Evolutionary conservation across 2,329 filamentous ascomycete genomes (phyloP), one percentile per base, ranked within the genome.

Genomic region (Aspergillus vadensis): DNA sequence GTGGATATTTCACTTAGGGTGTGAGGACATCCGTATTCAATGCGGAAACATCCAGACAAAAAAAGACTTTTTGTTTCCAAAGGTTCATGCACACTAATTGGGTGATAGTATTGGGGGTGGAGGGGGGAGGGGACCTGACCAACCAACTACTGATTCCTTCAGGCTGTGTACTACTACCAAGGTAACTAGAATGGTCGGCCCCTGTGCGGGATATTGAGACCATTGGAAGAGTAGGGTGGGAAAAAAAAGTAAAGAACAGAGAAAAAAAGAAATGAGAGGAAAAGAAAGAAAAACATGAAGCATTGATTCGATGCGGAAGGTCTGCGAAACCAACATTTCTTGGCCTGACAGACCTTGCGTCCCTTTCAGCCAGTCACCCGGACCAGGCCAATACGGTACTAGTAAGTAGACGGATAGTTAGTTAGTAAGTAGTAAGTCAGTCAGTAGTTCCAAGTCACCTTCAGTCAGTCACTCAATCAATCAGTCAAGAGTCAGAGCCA

Each of bases 261-360:
- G 9, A 14, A 21, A 43, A 53, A 19, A 43, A 58, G 25, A 49
- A 58, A 30, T 44, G 23, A 23, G n/a, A 43, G 41, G 43, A 53
- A 27, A 58, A 23, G 30, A 47, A 36, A 57, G 55, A 38, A 50
- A 51, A 51, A 17, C 44, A 57, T 19, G 30, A 50, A 38, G 44
- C 39, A 57, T 36, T 53, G 36, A 59, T 48, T 55, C 38, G 27
- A 19, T 55, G 25, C 25, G 54, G 55, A 51, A 60, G 30, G 32
- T 38, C 60, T 65, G 62, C 62, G 61, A 64, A 63, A 64, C 60
- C 50, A 55, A 48, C 50, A 58, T 49, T 58, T 60, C 59, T 63
- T 63, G 61, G 61, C 55, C 60, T 58, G 57, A 59, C 48, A 64
- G 58, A 60, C 63, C 63, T 65, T 65, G 63, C 63, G 63, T 65